Evolutionary conservation across 2,329 filamentous ascomycete species (phyloP).

Genomic region (Lasiodiplodia sp.): DNA sequence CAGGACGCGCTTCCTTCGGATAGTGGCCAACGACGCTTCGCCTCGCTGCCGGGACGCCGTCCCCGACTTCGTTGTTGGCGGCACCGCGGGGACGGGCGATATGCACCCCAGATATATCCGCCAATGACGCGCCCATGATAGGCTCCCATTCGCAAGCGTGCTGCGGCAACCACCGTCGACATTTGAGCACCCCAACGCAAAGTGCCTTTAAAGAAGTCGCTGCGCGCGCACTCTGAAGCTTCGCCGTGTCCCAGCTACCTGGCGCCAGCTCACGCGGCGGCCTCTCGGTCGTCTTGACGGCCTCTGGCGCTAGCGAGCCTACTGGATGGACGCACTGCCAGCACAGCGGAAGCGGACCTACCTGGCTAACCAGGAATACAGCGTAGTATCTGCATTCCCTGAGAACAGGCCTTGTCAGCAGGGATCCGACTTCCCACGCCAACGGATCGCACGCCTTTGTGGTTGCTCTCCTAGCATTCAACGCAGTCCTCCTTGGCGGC

Average conservation of each 20-base stretch:
- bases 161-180: constrained; percentile 12
- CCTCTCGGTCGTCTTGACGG: neutral
- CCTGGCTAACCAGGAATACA: neutral
- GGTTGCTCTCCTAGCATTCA: neutral
- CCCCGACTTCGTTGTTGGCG: constrained; percentile 11
- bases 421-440: neutral
- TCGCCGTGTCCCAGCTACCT: neutral
- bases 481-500: neutral
- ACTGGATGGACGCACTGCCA: constrained; percentile 13
- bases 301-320: neutral
- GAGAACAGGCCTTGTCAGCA: neutral
- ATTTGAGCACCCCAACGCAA: neutral
- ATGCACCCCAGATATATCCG: constrained; percentile 21
- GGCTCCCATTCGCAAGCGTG: neutral
- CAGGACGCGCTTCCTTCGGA: constrained; percentile 10
- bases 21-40: neutral
- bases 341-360: constrained; percentile 2
- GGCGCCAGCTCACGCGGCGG: neutral
- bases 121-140: constrained; percentile 1
- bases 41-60: constrained; percentile 2
- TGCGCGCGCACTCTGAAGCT: neutral
- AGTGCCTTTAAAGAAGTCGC: neutral
- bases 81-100: constrained; percentile 7
- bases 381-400: neutral
- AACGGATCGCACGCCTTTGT: neutral